Base-by-base conservation (phyloP, 2,329 filamentous ascomycete genomes). In the Pseudocercospora ulei region DNA sequence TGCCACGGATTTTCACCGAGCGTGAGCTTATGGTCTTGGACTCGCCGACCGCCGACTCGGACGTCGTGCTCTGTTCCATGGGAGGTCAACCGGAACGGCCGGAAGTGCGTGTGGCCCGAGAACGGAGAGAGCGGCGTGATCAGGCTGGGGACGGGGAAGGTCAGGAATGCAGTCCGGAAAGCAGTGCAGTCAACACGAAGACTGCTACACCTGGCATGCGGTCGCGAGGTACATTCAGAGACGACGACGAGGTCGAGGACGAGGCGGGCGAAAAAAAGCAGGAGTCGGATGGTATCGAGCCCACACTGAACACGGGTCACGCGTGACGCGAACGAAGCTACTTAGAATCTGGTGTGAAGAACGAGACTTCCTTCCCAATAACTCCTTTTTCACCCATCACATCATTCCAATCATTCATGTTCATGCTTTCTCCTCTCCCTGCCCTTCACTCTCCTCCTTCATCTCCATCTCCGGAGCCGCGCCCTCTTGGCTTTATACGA, bases 1-100 rank as follows among this genome's bases (percentile, higher is more conserved):
- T 76, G 46, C 72, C 72, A 1, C 50, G 58, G 9, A 70, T 69
- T 56, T 75, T 76, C 45, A 62, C 59, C 0, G 51, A 60, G 3
- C 47, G 64, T 11, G 71, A 75, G 49, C 52, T 76, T 7, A 52
- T 60, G 9, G 51, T 72, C 0, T 49, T 76, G 41, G 72, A 76
- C 54, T 65, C 65, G 13, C 65, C 71, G 16, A 75, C 72, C 0
- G 71, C 70, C 2, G 66, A 69, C 39, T 66, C 67, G 13, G 66
- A 65, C n/a, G 62, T 70, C 9, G 71, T 72, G 3, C 62, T 75
- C 48, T 68, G 65, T 34, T 70, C 66, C 29, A 61, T 73, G 17
- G 70, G 71, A 3, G 69, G 71, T 2, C 62, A 62, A 18, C 68
- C 69, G 17, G 54, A 53, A 20, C 56, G 65, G 42, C 59, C 62